Evolutionary conservation across 2,329 filamentous ascomycete species (phyloP).

Genomic region (Neurospora sp.): DNA sequence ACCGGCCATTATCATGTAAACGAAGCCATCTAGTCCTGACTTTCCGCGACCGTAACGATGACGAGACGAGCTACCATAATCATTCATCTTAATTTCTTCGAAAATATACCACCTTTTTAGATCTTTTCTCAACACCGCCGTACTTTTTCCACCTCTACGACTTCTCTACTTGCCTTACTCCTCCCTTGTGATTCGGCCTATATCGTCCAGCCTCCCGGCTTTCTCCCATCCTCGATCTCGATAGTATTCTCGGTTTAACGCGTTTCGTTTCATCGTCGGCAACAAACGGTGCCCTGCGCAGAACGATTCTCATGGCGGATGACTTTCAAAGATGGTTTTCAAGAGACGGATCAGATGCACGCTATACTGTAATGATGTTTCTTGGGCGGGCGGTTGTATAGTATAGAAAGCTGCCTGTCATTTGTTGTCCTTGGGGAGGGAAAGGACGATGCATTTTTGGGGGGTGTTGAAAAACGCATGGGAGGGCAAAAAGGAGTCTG

Average conservation of each 20-base stretch:
- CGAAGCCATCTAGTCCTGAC: neutral
- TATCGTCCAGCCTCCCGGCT: neutral
- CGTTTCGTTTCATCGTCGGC: neutral
- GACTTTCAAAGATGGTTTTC: neutral
- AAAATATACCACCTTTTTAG: neutral
- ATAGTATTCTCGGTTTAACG: neutral
- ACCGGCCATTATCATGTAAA: constrained; percentile 59
- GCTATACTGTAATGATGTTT: neutral
- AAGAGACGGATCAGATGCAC: neutral
- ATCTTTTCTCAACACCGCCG: neutral
- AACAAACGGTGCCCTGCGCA: neutral
- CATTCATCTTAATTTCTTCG: neutral
- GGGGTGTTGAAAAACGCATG: neutral
- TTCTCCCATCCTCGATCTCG: neutral
- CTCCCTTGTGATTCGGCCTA: neutral
- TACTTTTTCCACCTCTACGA: neutral
- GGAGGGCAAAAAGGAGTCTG: neutral
- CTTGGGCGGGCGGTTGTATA: neutral
- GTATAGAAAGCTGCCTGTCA: neutral
- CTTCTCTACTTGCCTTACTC: neutral
- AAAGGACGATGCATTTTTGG: neutral
- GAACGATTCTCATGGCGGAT: neutral
- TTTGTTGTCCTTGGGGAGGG: neutral
- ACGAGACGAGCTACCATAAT: neutral
- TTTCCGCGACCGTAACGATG: neutral